Evolutionary conservation across 306 rosid genomes (phyloP).

Genomic region (Quercus variabilis): DNA sequence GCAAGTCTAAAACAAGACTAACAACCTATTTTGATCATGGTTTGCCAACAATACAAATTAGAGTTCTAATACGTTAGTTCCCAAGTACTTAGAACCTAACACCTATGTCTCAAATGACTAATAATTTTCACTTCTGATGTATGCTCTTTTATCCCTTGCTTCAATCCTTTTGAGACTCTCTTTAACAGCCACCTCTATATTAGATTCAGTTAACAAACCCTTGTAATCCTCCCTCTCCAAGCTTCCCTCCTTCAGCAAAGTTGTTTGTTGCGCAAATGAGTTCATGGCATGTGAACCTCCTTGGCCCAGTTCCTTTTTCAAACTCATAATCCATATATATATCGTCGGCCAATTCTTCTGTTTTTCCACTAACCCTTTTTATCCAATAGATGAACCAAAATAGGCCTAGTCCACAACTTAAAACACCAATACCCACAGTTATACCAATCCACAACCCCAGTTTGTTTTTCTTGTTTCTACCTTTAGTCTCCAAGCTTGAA

Average conservation of each 20-base stretch:
- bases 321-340: constrained; percentile 55
- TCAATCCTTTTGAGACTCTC: constrained; percentile 69
- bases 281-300: constrained; percentile 53
- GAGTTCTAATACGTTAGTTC: no score
- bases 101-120: constrained; percentile 55
- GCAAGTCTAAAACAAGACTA: no score
- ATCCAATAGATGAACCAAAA: constrained; percentile 45
- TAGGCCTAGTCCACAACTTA: constrained; percentile 35
- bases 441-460: constrained; percentile 29
- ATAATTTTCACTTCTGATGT: constrained; percentile 66
- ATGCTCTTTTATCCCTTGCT: constrained; percentile 70
- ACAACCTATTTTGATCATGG: no score
- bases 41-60: no score
- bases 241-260: constrained; percentile 52
- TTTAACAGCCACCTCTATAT: constrained; percentile 60
- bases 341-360: constrained; percentile 23
- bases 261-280: constrained; percentile 43
- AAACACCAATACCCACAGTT: constrained; percentile 28
- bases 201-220: constrained; percentile 40
- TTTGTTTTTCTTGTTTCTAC: neutral
- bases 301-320: constrained; percentile 60
- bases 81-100: no score
- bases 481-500: constrained; percentile 42
- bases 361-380: constrained; percentile 11
- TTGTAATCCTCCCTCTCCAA: constrained; percentile 74